A percentile compares a stretch with the other conserved stretches of the same genome.
phyloP scores from a whole-genome alignment of 83 land plant genomes.

The Diphasiastrum complanatum region DNA sequence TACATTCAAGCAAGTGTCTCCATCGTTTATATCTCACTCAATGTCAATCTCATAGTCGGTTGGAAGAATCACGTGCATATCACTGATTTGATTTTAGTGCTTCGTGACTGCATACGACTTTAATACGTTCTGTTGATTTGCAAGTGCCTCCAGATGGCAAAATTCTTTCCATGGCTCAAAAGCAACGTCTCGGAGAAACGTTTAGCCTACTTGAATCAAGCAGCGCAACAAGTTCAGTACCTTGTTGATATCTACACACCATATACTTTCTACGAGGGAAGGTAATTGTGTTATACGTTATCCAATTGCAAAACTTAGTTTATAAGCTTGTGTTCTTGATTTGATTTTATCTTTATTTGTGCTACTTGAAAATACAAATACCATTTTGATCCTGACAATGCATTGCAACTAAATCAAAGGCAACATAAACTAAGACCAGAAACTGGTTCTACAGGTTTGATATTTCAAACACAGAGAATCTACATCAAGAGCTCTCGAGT shows the following conservation, averaged over 20 bases:
- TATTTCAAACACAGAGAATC: constrained; percentile 44
- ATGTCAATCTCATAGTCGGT: too few relatives aligned
- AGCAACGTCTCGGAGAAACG: constrained; percentile 30
- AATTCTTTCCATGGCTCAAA: constrained; percentile 3
- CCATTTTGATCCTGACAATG: too few relatives aligned
- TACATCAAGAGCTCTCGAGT: constrained; percentile 47
- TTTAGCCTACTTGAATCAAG: constrained; percentile 35
- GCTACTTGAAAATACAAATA: too few relatives aligned
- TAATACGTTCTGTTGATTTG: too few relatives aligned
- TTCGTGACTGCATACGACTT: too few relatives aligned
- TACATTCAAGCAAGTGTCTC: neutral
- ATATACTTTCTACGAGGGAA: constrained; percentile 71
- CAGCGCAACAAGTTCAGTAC: constrained; percentile 53
- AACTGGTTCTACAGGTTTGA: constrained; percentile 48
- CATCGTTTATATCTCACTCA: neutral
- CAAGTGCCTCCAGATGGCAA: too few relatives aligned
- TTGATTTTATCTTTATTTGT: too few relatives aligned
- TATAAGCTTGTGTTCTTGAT: too few relatives aligned
- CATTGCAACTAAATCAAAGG: neutral
- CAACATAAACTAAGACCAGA: neutral
- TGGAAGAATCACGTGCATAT: too few relatives aligned
- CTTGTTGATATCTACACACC: constrained; percentile 67
- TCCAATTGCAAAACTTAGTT: too few relatives aligned
- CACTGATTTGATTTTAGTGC: too few relatives aligned
- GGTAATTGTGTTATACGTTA: too few relatives aligned